Evolutionary conservation across 331 rosid species (phyloP).

Genomic region (Telfairia occidentalis): DNA sequence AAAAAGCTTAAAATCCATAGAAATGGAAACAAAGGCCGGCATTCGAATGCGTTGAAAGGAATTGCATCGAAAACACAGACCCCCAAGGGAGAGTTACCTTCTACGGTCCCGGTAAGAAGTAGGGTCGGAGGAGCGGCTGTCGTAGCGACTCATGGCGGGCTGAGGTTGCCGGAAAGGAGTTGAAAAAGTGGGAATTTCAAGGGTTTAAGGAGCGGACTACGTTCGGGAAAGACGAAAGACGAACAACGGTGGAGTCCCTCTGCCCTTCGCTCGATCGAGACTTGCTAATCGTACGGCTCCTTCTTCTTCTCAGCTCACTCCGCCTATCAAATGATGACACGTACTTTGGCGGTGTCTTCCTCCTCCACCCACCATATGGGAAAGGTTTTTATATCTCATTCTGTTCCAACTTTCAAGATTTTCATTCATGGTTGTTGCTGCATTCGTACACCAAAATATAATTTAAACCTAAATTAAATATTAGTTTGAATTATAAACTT

Average conservation of each 20-base stretch:
- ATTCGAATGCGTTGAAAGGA: neutral
- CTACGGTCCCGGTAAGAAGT: slow-evolving; percentile 81
- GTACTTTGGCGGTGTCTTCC: neutral
- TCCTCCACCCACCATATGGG: too few species aligned
- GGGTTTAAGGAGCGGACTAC: slow-evolving; percentile 24
- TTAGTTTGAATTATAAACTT: too few species aligned
- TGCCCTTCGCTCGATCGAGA: neutral
- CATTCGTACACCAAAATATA: too few species aligned
- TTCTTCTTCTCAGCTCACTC: neutral
- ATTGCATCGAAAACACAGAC: neutral
- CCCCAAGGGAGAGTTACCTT: slow-evolving; percentile 35
- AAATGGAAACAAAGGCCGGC: neutral
- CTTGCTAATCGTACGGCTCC: neutral
- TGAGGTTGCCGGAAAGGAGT: neutral
- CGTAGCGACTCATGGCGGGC: slow-evolving; percentile 80
- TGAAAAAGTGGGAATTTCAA: neutral
- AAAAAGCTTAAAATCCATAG: neutral
- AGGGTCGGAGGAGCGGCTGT: slow-evolving; percentile 91
- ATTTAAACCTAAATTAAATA: too few species aligned
- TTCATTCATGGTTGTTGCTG: too few species aligned
- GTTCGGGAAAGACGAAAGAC: neutral
- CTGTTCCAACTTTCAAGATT: too few species aligned
- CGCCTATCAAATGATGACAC: neutral
- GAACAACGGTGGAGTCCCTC: neutral
- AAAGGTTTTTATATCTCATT: too few species aligned